Evolutionary conservation across 495 filamentous ascomycete genomes (phyloP).

Genomic region (Acidomyces sp.): DNA sequence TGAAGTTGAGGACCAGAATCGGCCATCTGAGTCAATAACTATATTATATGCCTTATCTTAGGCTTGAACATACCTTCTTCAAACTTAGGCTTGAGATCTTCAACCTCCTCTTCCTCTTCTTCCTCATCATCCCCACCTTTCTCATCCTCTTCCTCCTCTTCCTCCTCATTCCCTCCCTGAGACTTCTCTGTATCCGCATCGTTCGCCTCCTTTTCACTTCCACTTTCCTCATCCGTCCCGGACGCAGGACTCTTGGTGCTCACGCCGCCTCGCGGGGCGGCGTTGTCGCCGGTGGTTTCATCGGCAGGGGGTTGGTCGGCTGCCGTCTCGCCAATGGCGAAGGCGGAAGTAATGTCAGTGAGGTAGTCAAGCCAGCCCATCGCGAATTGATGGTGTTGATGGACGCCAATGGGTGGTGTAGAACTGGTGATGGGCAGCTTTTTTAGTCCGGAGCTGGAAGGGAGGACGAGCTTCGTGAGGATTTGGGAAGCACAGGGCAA

Average conservation of each 20-base stretch:
- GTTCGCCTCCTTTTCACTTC: conserved; percentile 25
- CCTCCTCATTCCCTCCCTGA: conserved; percentile 35
- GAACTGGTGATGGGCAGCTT: not conserved
- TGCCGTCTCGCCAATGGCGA: conserved; percentile 42
- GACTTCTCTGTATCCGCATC: conserved; percentile 23
- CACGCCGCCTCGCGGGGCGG: conserved; percentile 19
- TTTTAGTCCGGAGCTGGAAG: not conserved
- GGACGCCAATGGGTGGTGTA: not conserved
- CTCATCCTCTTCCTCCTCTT: conserved; percentile 35
- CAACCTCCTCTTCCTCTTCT: conserved; percentile 80
- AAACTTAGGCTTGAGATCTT: conserved; percentile 75
- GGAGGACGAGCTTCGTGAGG: not conserved
- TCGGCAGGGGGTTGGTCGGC: conserved; percentile 39
- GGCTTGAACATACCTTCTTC: conserved; percentile 91
- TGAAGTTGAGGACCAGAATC: not conserved
- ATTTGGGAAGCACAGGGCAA: not conserved
- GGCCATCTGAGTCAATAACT: too few species aligned
- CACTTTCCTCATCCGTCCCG: conserved; percentile 26
- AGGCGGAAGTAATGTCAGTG: conserved; percentile 45
- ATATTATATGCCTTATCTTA: too few species aligned
- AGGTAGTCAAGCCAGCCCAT: conserved; percentile 56
- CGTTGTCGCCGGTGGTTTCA: conserved; percentile 21
- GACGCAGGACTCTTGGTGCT: conserved; percentile 20
- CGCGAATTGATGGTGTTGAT: conserved; percentile 26
- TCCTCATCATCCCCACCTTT: conserved; percentile 63